phyloP scores from a whole-genome alignment of 176 grass and related monocot genomes.

The Neostapfia colusana region DNA sequence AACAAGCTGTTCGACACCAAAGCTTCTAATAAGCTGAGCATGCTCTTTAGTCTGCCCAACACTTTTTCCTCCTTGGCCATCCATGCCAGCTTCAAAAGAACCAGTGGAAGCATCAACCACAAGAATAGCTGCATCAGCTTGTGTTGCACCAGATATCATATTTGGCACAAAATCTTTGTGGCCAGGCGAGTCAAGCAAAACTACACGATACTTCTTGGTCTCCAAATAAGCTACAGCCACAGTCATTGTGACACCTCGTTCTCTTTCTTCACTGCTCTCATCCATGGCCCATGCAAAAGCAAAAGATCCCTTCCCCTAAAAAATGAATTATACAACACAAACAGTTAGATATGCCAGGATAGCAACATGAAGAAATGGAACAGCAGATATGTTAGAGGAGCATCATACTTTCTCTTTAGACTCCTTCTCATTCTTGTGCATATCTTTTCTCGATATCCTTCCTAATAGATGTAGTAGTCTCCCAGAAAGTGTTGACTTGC shows the following conservation, averaged over 20 bases:
- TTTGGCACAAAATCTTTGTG: conserved; percentile 99
- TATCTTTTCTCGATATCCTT: conserved; percentile 90
- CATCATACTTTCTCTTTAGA: conserved; percentile 82
- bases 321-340: conserved; percentile 25
- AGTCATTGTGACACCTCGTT: conserved; percentile 95
- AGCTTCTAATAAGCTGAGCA: conserved; percentile 87
- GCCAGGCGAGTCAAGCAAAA: conserved; percentile 91
- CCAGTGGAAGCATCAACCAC: conserved; percentile 88
- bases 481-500: conserved; percentile 95
- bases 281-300: conserved; percentile 99
- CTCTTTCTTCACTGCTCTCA: conserved; percentile 95
- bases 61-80: conserved; percentile 65
- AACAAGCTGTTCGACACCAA: conserved; percentile 93
- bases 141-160: conserved; percentile 97
- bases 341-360: conserved; percentile 23
- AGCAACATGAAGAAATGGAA: conserved; percentile 19
- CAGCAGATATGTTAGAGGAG: not conserved
- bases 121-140: conserved; percentile 96
- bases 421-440: conserved; percentile 96
- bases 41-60: conserved; percentile 98
- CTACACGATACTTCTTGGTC: conserved; percentile 80
- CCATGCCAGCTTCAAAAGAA: conserved; percentile 97
- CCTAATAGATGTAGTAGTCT: conserved; percentile 90
- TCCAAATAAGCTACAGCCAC: conserved; percentile 91
- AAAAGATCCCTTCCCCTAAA: conserved; percentile 91